These are phyloP conservation scores for Fusarium virguliforme DNA, from an alignment of 2,329 filamentous ascomycete species.

Conservation along the genomic window DNA sequence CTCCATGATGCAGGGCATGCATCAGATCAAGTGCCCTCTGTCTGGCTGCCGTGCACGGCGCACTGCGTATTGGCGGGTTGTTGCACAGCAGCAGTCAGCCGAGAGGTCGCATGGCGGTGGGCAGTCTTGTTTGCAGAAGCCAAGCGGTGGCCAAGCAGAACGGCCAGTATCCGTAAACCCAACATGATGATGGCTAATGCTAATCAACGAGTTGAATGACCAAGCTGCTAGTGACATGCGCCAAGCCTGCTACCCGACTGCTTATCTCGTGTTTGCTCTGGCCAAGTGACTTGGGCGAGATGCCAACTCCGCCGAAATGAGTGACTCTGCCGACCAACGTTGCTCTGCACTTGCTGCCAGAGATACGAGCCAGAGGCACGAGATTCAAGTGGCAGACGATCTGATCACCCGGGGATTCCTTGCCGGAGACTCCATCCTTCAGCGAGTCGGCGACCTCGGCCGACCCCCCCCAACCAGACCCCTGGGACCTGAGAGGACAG, in stretches of 20 bases:
- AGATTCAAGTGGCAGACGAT: constrained; percentile 18
- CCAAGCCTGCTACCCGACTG: constrained; percentile 31
- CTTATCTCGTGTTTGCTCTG: constrained; percentile 38
- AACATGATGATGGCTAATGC: neutral
- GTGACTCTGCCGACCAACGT: constrained; percentile 3
- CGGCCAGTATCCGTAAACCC: constrained; percentile 7
- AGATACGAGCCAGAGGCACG: constrained; percentile 14
- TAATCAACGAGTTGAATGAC: constrained; percentile 10
- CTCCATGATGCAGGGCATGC: constrained; percentile 18
- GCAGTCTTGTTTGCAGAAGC: constrained; percentile 9
- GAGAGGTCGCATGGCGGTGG: constrained; percentile 10
- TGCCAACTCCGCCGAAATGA: constrained; percentile 9
- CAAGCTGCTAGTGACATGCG: constrained; percentile 35
- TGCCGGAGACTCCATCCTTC: constrained; percentile 7
- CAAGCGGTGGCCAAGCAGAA: neutral
- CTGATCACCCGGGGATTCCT: constrained; percentile 12
- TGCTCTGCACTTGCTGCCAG: neutral
- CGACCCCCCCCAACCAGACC: constrained; percentile 31
- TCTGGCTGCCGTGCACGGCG: constrained; percentile 2
- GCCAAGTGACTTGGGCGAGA: constrained; percentile 3
- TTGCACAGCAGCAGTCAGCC: neutral
- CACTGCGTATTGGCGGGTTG: neutral
- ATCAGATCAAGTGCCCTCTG: constrained; percentile 8
- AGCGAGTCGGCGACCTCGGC: constrained; percentile 15
- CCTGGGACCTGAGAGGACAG: constrained; percentile 31